Evolutionary conservation across 148 eudicot species (phyloP), one percentile per base, ranked within the genome.

Genomic region (Vaccinium myrtillus): DNA sequence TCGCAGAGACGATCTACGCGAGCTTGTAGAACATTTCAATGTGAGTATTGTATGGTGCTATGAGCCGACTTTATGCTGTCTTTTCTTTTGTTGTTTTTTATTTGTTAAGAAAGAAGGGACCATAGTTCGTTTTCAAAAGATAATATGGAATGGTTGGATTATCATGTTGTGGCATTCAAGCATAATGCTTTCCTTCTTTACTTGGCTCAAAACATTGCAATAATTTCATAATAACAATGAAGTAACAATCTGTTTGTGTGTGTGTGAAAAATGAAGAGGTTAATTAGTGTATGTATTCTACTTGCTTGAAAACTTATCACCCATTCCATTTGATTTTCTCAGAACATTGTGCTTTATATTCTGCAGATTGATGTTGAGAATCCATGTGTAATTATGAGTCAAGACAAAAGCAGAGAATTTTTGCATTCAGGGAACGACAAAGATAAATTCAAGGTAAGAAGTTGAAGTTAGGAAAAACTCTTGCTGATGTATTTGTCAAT

Each of bases 341-440:
- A 46, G 81, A 59, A 67, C 53, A 50, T 51, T 86, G 49, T 78
- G 50, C 75, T 32, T 84, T 83, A 32, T 78, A 39, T 76, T 85
- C 75, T 90, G 86, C 91, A 97, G 99, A 95, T 97, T 89, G 99
- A 97, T 89, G 99, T 97, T 39, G 98, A 97, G 84, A 97, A 97
- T 91, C 99, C 99, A 78, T 97, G 99, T 85, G 98, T 95, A 49
- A 91, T 97, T 81, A 95, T 97, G 99, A 94, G 90, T 85, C 99
- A 97, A 92, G 99, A 97, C 86, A 97, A 97, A 92, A 97, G 99
- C 89, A 89, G 98, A 87, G 99, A 97, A 87, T 97, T 97, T 89
- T 88, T 97, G 84, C 98, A 97, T 92, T 95, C 98, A 1, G 99
- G 99, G 83, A 97, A 89, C 86, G 90, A 90, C 81, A 95, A 91